Evolutionary conservation across 768 basidiomycete genomes (phyloP), one percentile per base, ranked within the genome.

Genomic region (Lanmaoa rubissima): DNA sequence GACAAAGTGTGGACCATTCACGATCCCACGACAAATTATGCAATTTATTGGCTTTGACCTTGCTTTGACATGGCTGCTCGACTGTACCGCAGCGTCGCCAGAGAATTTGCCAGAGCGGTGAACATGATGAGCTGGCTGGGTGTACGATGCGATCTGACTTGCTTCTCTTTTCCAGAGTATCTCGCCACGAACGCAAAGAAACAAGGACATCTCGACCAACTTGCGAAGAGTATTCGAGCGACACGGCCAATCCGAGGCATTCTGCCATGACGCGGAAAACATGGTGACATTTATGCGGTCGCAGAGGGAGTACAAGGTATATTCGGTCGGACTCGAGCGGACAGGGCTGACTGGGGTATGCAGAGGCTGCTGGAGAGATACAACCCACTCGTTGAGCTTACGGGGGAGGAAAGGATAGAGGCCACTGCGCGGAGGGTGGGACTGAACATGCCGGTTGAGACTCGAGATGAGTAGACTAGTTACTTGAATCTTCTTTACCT

Each of bases 401-500:
- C 92, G 1, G 75, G 80, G 6, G 85, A 92, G 61, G 92, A 96
- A 68, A 77, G 89, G 61, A 81, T 96, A 58, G 79, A 86, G 64
- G 91, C 91, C 1, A 94, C 94, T 0, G 94, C 93, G 4, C 80
- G 85, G 43, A 77, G 94, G 60, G 94, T 98, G 36, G 94, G 94
- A 5, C 73, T 98, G 51, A 80, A 96, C 65, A 87, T 94, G 80
- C 93, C 94, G 11, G 65, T 81, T 45, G 71, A 28, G 28, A 3
- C 74, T 32, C 75, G 49, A 26, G 51, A 47, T 24, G 40, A 54
- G 52, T 57, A 47, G 54, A n/a, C 26, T 40, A 62, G 48, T 28
- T 31, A 39, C 49, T 14, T 19, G 34, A 42, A 42, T 9, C 45
- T 28, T 53, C 48, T 53, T 62, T 51, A 34, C 58, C 6, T 21